Evolutionary conservation across 2,329 filamentous ascomycete species (phyloP).

Genomic region (Blastomyces emzantsi): DNA sequence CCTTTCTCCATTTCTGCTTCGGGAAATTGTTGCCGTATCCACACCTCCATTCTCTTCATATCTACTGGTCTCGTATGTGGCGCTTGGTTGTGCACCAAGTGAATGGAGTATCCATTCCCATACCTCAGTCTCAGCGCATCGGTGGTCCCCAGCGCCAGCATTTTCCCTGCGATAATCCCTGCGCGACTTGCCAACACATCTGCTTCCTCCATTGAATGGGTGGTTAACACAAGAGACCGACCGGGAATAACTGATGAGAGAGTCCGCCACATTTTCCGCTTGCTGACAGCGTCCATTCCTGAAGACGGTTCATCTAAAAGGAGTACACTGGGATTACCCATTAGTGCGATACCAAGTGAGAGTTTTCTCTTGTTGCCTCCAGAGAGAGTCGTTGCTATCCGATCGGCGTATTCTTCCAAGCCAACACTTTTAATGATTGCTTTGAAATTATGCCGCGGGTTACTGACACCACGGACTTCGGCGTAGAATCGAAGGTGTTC

Average conservation of each 20-base stretch:
- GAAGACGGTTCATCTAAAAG: constrained; percentile 83
- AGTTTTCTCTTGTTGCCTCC: constrained; percentile 94
- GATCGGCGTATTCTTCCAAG: constrained; percentile 57
- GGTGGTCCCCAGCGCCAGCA: constrained; percentile 75
- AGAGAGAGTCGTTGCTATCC: constrained; percentile 70
- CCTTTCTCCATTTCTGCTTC: constrained; percentile 61
- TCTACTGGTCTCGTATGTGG: constrained; percentile 62
- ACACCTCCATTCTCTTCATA: constrained; percentile 56
- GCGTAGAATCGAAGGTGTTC: constrained; percentile 89
- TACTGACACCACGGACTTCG: constrained; percentile 64
- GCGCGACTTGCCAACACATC: constrained; percentile 76
- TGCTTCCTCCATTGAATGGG: constrained; percentile 92
- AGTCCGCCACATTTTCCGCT: constrained; percentile 88
- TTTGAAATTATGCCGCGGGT: constrained; percentile 67
- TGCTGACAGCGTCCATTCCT: constrained; percentile 82
- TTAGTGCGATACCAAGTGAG: constrained; percentile 77
- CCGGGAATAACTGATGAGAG: constrained; percentile 64
- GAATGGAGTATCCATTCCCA: constrained; percentile 70
- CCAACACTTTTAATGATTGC: constrained; percentile 76
- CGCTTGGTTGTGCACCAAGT: constrained; percentile 65
- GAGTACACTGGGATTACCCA: constrained; percentile 82
- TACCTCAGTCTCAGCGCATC: constrained; percentile 64
- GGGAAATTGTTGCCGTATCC: constrained; percentile 55
- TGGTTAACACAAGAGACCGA: constrained; percentile 77
- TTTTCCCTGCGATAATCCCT: constrained; percentile 74